Base-by-base conservation (phyloP, 352 stramenopile species). In the Globisporangium paroecandrum region DNA sequence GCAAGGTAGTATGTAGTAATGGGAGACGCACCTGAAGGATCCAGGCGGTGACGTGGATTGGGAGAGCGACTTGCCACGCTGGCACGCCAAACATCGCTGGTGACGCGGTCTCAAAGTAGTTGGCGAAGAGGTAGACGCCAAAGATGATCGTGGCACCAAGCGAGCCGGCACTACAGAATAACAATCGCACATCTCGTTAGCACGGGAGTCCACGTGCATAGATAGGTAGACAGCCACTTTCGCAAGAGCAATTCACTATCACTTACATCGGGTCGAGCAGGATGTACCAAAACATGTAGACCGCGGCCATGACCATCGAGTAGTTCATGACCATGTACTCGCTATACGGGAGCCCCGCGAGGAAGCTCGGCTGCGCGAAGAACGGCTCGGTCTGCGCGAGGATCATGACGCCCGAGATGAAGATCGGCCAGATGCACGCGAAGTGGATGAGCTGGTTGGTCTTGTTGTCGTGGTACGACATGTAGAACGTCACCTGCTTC, bases 371-470 rank as follows among this genome's bases (percentile, higher is more conserved):
- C 57, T 74, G 58, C 25, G 69, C 61, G 5, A 66, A 24, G 24
- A 77, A 43, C 58, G 66, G 71, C n/a, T 61, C n/a, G n/a, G 76
- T 75, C 56, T 73, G 66, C 53, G 74, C 70, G 38, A 87, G 57
- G 66, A 90, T 77, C 60, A 77, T 71, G 22, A 83, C 49, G 57
- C 74, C 79, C 5, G 82, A 77, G 63, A 81, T 74, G 5, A 66
- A 24, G 24, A 77, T 36, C 58, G 66, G 82, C 78, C 79, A 89
- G 57, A 91, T 85, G 69, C 79, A 91, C 1, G 77, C 62, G 22
- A 91, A 75, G 66, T 91, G 83, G 65, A 91, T 83, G 65, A 65
- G 72, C 73, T 89, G 74, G 75, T 91, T 90, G 54, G 74, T 74
- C 24, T 61, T 66, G 68, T 90, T 82, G 71, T 76, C 62, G 68